These are phyloP conservation scores for Xylariales sp. DNA, from an alignment of 2,329 filamentous ascomycete genomes.

Conservation along the genomic window DNA sequence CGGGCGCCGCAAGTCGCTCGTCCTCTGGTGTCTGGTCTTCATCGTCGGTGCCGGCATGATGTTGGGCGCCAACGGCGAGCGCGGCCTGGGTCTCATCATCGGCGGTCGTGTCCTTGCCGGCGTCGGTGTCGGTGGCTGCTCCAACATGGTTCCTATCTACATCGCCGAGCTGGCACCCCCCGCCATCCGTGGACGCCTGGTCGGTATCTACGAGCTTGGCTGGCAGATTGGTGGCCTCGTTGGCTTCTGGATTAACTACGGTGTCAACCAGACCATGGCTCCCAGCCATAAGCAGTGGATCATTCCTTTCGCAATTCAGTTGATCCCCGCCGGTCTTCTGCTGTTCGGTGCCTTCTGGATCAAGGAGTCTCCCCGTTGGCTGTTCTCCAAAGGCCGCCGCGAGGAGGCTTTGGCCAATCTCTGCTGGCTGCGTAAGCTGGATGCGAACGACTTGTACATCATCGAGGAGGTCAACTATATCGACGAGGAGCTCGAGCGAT, in stretches of 20 bases:
- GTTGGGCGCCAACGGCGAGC: slow-evolving; percentile 56
- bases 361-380: not conserved
- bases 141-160: slow-evolving; percentile 32
- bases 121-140: slow-evolving; percentile 34
- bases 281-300: slow-evolving; percentile 19
- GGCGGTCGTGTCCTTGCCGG: slow-evolving; percentile 48
- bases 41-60: slow-evolving; percentile 47
- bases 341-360: slow-evolving; percentile 8
- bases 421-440: not conserved
- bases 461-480: slow-evolving; percentile 1
- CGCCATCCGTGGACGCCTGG: slow-evolving; percentile 38
- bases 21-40: slow-evolving; percentile 33
- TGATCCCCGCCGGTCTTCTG: slow-evolving; percentile 20
- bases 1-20: slow-evolving; percentile 41
- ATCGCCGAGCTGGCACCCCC: slow-evolving; percentile 30
- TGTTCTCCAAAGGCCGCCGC: not conserved
- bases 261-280: slow-evolving; percentile 22
- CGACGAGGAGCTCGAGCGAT: not conserved
- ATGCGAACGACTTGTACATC: not conserved
- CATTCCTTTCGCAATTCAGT: slow-evolving; percentile 20
- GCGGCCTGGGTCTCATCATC: slow-evolving; percentile 50
- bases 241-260: slow-evolving; percentile 30
- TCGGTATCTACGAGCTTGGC: slow-evolving; percentile 40
- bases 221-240: slow-evolving; percentile 4
- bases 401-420: not conserved